Evolutionary conservation across 345 rosid genomes (phyloP).

Genomic region (Euphorbia pulcherrima): DNA sequence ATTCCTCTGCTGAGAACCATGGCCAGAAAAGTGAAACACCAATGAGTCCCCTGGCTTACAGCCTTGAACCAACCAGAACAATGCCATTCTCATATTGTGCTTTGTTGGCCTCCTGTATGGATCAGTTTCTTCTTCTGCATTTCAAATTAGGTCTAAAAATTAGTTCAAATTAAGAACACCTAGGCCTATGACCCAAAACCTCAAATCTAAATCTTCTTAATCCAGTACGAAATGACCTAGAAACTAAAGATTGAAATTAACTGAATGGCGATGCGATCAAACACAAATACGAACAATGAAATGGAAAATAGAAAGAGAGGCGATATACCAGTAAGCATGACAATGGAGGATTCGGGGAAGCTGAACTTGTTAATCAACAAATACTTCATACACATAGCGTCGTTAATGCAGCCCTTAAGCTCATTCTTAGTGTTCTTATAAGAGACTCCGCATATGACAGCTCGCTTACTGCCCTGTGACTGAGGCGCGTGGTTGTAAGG

Average conservation of each 20-base stretch:
- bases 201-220: neutral
- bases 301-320: neutral
- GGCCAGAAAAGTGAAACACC: slow-evolving; percentile 86
- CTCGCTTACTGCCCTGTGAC: slow-evolving; percentile 62
- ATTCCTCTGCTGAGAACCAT: slow-evolving; percentile 71
- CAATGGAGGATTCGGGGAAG: slow-evolving; percentile 75
- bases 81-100: slow-evolving; percentile 62
- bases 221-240: neutral
- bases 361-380: slow-evolving; percentile 66
- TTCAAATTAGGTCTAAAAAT: neutral
- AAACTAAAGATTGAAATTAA: neutral
- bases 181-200: neutral
- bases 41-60: slow-evolving; percentile 79
- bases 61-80: slow-evolving; percentile 68
- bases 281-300: neutral
- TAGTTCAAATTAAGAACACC: neutral
- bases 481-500: slow-evolving; percentile 49
- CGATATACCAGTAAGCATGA: slow-evolving; percentile 63
- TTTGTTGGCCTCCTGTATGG: slow-evolving; percentile 58
- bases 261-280: neutral
- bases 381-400: slow-evolving; percentile 83
- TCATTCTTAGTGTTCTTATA: slow-evolving; percentile 51
- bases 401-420: slow-evolving; percentile 81
- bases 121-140: slow-evolving; percentile 79
- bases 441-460: slow-evolving; percentile 68